Base-by-base conservation (phyloP, 352 stramenopile genomes). In the Blastocystis sp. region DNA sequence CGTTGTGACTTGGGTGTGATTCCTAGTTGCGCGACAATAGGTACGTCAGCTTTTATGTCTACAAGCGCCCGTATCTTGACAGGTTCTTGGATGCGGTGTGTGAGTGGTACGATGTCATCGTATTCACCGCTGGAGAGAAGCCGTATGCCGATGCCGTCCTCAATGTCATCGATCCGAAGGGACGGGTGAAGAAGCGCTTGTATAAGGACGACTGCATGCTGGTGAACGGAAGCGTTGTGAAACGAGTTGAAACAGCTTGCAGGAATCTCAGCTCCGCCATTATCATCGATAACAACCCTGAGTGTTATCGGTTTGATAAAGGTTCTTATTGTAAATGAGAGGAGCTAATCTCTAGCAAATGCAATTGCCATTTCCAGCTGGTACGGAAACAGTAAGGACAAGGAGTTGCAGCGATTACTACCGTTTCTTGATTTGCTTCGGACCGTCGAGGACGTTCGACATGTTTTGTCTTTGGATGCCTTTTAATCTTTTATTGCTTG, bases 1-100 rank as follows among this genome's bases (percentile, higher is more conserved):
- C 51, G 36, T 21, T 53, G 18, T 27, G 4, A 4, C 16, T 48
- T 29, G n/a, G 4, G 29, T 32, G 36, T 73, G 21, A 73, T n/a
- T 11, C n/a, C 3, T 42, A 73, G 61, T 57, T 81, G 34, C 69
- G 69, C 51, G 16, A 81, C 32, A 81, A 81, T 44, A 81, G 63
- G 4, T 81, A 81, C 53, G 69, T 81, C 11, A 63, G 40, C 34
- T 81, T 81, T 64, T 81, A 81, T 51, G 69, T 81, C 21, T 81
- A 64, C 69, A 81, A 81, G 42, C 46, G 69, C 6, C 69, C 69
- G 34, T 64, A 81, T 44, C 69, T 81, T 4, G 69, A 81, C 29
- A 16, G 42, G 69, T 81, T 81, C 40, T 42, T 81, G 18, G 48
- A 81, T 40, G 1, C 14, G 27, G 69, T 81, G 27, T 81, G 69